phyloP scores from a whole-genome alignment of 192 early-diverging fungal genomes.

The Dimargaris cristalligena region DNA sequence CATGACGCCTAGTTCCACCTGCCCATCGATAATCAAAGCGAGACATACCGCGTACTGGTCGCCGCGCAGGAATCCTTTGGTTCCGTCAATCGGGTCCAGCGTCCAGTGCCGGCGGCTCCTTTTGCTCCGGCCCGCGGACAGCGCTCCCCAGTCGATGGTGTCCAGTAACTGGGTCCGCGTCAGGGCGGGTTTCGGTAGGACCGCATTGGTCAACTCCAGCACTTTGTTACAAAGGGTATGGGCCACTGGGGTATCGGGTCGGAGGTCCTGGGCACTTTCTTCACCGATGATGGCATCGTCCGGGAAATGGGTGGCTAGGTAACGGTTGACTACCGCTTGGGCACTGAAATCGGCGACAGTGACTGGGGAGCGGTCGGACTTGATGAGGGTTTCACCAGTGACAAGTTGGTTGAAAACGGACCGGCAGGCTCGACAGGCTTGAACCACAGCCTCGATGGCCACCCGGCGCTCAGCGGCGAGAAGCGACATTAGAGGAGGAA shows the following conservation, averaged over 20 bases:
- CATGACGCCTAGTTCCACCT: constrained; percentile 77
- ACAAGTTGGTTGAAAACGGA: constrained; percentile 77
- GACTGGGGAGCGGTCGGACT: constrained; percentile 91
- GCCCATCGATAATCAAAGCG: constrained; percentile 74
- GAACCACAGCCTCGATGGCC: constrained; percentile 78
- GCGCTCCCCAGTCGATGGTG: constrained; percentile 84
- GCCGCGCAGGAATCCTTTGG: constrained; percentile 93
- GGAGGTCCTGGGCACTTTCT: constrained; percentile 80
- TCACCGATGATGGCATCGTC: constrained; percentile 87
- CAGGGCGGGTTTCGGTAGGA: constrained; percentile 30
- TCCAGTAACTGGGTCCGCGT: constrained; percentile 38
- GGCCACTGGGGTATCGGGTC: constrained; percentile 46
- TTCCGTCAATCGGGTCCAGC: constrained; percentile 90
- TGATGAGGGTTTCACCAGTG: constrained; percentile 57
- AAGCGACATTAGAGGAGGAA: constrained; percentile 13
- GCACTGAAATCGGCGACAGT: constrained; percentile 95
- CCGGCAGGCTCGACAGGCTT: constrained; percentile 77
- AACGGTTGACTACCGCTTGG: constrained; percentile 83
- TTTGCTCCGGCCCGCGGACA: constrained; percentile 53
- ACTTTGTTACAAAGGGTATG: constrained; percentile 56
- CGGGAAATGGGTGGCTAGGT: constrained; percentile 63
- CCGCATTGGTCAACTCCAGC: constrained; percentile 58
- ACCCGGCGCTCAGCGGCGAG: constrained; percentile 54
- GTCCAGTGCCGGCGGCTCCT: constrained; percentile 71
- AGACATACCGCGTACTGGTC: constrained; percentile 96